Evolutionary conservation across 2,329 filamentous ascomycete species (phyloP).

Genomic region (Madurella mycetomatis): DNA sequence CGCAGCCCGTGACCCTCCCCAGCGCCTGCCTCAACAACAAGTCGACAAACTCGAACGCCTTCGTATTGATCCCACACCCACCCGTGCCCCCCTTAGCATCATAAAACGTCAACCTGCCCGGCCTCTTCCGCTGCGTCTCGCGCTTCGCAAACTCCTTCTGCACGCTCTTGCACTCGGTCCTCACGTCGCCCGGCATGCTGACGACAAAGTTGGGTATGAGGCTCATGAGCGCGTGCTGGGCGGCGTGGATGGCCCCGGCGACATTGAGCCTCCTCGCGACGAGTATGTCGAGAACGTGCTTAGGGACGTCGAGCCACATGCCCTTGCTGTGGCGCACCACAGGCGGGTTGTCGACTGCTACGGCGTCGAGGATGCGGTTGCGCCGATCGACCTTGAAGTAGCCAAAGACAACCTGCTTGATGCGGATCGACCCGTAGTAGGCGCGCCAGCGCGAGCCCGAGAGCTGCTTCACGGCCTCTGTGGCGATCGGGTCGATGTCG

Average conservation of each 20-base stretch:
- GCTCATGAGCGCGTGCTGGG: constrained; percentile 83
- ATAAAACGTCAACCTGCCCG: constrained; percentile 87
- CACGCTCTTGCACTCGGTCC: constrained; percentile 88
- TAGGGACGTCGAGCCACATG: constrained; percentile 93
- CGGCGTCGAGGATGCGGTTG: constrained; percentile 80
- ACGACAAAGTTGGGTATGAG: constrained; percentile 90
- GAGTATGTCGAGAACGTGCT: constrained; percentile 72
- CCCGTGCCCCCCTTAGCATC: constrained; percentile 84
- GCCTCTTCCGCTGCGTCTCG: constrained; percentile 70
- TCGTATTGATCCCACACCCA: constrained; percentile 82
- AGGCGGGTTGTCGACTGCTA: constrained; percentile 89
- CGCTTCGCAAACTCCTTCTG: constrained; percentile 78
- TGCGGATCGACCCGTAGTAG: constrained; percentile 81
- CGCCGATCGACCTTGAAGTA: constrained; percentile 96
- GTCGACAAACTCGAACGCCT: constrained; percentile 91
- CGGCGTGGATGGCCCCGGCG: constrained; percentile 87
- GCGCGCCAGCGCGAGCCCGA: constrained; percentile 59
- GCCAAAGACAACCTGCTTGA: constrained; percentile 85
- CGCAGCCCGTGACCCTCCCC: constrained; percentile 68
- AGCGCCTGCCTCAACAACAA: constrained; percentile 71
- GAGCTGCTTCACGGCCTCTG: constrained; percentile 77
- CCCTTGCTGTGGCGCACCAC: constrained; percentile 81
- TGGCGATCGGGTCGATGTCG: constrained; percentile 89
- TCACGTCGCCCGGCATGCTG: constrained; percentile 82
- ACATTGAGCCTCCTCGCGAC: constrained; percentile 68